Conservation (phyloP, 345 rosid genomes). For the Linum lewisii region DNA sequence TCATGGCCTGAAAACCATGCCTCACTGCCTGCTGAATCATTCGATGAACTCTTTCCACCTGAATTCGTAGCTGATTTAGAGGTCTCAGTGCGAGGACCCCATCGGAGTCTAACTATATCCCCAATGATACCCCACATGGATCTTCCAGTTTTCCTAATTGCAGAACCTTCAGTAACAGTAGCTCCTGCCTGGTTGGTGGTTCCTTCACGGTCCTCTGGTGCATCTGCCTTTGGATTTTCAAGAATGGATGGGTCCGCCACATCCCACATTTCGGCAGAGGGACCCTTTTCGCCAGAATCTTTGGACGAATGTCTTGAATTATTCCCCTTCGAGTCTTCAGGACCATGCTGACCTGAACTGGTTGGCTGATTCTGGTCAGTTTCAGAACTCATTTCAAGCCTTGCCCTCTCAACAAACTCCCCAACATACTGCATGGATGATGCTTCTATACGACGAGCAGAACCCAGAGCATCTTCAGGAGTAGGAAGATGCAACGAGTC, state of each 20-base stretch:
- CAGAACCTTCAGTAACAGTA: slow-evolving; percentile 26
- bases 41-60: slow-evolving; percentile 47
- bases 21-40: slow-evolving; percentile 54
- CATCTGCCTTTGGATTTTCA: slow-evolving; percentile 35
- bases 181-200: slow-evolving; percentile 3
- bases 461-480: slow-evolving; percentile 56
- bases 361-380: slow-evolving; percentile 27
- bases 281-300: slow-evolving; percentile 65
- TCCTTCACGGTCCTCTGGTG: slow-evolving; percentile 17
- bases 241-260: slow-evolving; percentile 43
- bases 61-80: slow-evolving; percentile 39
- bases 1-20: slow-evolving; percentile 88
- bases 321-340: slow-evolving; percentile 25
- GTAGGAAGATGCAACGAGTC: slow-evolving; percentile 21
- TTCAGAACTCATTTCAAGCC: slow-evolving; percentile 28
- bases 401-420: slow-evolving; percentile 65
- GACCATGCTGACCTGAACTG: slow-evolving; percentile 22
- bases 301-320: slow-evolving; percentile 33
- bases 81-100: slow-evolving; percentile 58
- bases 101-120: slow-evolving; percentile 53
- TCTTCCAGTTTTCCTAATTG: slow-evolving; percentile 50
- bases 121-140: slow-evolving; percentile 71
- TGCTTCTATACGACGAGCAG: slow-evolving; percentile 53
- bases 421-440: slow-evolving; percentile 45
- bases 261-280: slow-evolving; percentile 84